Percentiles rank a stretch among this genome's conserved stretches.
phyloP scores from a whole-genome alignment of 73 alveolate genomes.

The Effrenium voratum region DNA sequence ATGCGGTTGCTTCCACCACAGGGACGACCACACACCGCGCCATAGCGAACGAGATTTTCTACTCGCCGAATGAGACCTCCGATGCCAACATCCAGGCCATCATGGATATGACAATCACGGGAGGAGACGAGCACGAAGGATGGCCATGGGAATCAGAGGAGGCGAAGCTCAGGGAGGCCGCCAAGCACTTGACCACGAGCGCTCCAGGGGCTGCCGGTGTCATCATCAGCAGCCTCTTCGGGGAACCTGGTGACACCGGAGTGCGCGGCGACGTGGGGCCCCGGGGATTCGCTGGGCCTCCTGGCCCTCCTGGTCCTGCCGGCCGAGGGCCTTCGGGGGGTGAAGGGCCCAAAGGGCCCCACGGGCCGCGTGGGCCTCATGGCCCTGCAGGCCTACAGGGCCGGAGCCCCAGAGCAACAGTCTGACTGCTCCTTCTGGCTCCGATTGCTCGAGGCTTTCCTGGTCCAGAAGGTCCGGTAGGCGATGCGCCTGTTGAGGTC shows the following conservation, averaged over 20 bases:
- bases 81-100: conserved; percentile 30
- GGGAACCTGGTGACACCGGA: conserved; percentile 54
- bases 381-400: conserved; percentile 42
- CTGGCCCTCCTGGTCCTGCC: conserved; percentile 38
- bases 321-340: conserved; percentile 31
- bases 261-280: conserved; percentile 44
- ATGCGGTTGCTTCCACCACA: no score
- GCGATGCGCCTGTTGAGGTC: conserved; percentile 37
- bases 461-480: conserved; percentile 78
- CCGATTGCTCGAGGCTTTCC: conserved; percentile 8
- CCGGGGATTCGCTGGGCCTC: conserved; percentile 18
- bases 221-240: conserved; percentile 21
- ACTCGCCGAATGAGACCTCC: neutral
- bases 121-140: neutral
- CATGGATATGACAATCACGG: conserved; percentile 35
- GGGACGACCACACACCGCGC: no score
- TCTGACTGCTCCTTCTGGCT: neutral
- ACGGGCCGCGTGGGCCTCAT: conserved; percentile 62
- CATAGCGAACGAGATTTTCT: neutral
- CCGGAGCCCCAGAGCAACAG: neutral
- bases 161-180: neutral
- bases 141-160: neutral
- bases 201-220: conserved; percentile 9
- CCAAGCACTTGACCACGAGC: neutral
- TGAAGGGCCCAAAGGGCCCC: conserved; percentile 48